Evolutionary conservation across 1,139 yeast species (phyloP).

Genomic region (Schwanniomyces etchellsii): DNA sequence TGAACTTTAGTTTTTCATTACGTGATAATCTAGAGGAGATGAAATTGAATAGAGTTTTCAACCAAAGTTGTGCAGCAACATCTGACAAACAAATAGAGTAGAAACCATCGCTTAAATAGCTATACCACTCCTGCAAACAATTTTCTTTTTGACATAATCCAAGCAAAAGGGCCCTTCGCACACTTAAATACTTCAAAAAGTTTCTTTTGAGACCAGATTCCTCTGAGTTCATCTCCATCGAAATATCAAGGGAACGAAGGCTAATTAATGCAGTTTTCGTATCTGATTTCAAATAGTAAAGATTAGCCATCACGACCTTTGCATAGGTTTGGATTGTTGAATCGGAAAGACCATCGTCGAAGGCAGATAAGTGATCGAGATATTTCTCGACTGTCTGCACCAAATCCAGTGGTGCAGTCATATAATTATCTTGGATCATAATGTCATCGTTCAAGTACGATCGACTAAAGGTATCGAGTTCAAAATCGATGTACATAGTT

Average conservation of each 20-base stretch:
- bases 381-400: neutral
- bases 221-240: neutral
- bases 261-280: too few species aligned
- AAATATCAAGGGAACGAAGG: too few species aligned
- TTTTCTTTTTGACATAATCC: neutral
- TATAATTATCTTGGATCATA: conserved; percentile 11
- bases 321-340: too few species aligned
- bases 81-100: neutral
- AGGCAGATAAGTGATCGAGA: neutral
- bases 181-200: neutral
- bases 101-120: neutral
- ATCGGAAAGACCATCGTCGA: neutral
- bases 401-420: neutral
- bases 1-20: conserved; percentile 18
- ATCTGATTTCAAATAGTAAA: conserved; percentile 11
- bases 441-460: conserved; percentile 27
- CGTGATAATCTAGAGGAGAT: neutral
- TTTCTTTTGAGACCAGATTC: neutral
- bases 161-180: neutral
- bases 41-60: neutral
- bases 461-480: conserved; percentile 28
- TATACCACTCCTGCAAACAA: neutral
- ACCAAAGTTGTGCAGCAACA: neutral
- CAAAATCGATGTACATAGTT: conserved; percentile 34
- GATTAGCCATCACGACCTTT: conserved; percentile 22